phyloP scores from a whole-genome alignment of 192 early-diverging fungal genomes.

The Entomortierella parvispora region DNA sequence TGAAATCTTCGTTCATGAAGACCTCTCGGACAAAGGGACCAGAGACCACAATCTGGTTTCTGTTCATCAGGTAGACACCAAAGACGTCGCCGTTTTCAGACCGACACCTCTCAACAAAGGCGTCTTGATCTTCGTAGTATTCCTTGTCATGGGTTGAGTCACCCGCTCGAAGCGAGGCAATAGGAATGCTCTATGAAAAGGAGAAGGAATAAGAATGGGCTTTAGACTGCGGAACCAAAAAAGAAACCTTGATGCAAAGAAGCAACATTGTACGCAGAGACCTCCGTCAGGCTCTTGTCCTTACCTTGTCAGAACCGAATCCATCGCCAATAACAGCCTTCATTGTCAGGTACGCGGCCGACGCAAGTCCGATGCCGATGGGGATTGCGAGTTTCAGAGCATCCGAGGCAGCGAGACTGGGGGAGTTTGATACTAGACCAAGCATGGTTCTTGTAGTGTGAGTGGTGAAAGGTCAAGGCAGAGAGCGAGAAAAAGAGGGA shows the following conservation, averaged over 20 bases:
- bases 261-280: too few species aligned
- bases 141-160: slow-evolving; percentile 32
- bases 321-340: slow-evolving; percentile 4
- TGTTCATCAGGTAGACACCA: slow-evolving; percentile 15
- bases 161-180: slow-evolving; percentile 16
- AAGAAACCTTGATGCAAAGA: too few species aligned
- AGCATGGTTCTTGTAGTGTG: too few species aligned
- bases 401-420: slow-evolving; percentile 1
- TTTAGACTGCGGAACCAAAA: too few species aligned
- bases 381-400: slow-evolving; percentile 14
- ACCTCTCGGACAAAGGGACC: slow-evolving; percentile 41
- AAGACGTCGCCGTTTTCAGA: slow-evolving; percentile 24
- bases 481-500: too few species aligned
- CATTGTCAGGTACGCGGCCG: slow-evolving; percentile 24
- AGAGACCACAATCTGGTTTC: slow-evolving; percentile 25
- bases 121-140: slow-evolving; percentile 29
- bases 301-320: slow-evolving; percentile 27
- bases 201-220: too few species aligned
- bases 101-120: slow-evolving; percentile 17
- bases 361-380: slow-evolving; percentile 34
- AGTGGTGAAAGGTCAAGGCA: too few species aligned
- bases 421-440: slow-evolving; percentile 9
- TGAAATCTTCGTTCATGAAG: slow-evolving; percentile 34
- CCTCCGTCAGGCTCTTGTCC: too few species aligned
- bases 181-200: too few species aligned